A percentile compares a stretch with the other conserved stretches of the same genome.
Conservation (phyloP, 148 eudicot genomes). For the Spergularia marina region DNA sequence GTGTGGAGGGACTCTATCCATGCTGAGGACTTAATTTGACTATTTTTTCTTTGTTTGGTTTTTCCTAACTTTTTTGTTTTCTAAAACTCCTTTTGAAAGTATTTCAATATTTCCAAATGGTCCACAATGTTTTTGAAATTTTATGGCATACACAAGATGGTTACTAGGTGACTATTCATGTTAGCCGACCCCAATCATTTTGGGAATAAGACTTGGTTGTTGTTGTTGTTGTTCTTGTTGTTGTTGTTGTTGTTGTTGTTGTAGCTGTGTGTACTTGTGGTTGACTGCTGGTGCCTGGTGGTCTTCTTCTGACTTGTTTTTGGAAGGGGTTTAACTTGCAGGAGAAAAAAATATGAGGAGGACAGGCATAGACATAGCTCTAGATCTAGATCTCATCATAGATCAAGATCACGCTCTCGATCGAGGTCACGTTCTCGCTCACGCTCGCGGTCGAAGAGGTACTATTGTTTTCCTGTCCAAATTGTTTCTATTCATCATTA, state of each 20-base stretch:
- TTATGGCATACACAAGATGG: too few relatives aligned
- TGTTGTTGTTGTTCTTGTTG: neutral
- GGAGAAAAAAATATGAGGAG: conserved; percentile 67
- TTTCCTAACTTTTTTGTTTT: too few relatives aligned
- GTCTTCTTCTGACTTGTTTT: neutral
- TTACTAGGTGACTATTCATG: too few relatives aligned
- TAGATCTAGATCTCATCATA: conserved; percentile 66
- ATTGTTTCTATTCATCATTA: neutral
- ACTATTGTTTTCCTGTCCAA: conserved; percentile 25
- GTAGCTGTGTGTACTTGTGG: neutral
- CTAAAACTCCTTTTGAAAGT: too few relatives aligned
- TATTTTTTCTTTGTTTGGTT: too few relatives aligned
- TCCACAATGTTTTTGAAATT: too few relatives aligned
- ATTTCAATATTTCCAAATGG: too few relatives aligned
- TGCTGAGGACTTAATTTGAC: too few relatives aligned
- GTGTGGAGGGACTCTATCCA: too few relatives aligned
- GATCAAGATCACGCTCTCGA: conserved; percentile 71
- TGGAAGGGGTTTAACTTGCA: conserved; percentile 21
- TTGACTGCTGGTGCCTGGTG: neutral
- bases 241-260: neutral
- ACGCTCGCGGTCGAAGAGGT: conserved; percentile 80
- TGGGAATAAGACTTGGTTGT: too few relatives aligned
- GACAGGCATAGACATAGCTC: conserved; percentile 64
- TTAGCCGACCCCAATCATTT: too few relatives aligned
- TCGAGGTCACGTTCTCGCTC: conserved; percentile 65